Conservation (phyloP, 768 basidiomycete species). For the Suillus lakei region DNA sequence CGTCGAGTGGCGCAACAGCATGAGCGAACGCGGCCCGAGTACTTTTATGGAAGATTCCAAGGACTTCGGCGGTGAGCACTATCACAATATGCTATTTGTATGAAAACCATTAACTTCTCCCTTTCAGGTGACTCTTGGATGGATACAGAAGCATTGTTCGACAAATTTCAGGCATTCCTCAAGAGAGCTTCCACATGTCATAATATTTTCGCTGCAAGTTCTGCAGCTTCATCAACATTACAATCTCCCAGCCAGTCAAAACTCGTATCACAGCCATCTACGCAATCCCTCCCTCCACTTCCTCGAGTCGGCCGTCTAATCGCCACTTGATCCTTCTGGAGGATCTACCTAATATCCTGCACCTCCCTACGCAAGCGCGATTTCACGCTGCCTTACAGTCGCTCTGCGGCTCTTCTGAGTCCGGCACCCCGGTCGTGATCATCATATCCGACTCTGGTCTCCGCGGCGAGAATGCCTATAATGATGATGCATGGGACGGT, state of each 20-base stretch:
- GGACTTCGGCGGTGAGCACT: constrained; percentile 14
- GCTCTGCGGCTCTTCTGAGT: constrained; percentile 43
- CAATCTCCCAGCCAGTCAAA: background rate
- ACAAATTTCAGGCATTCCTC: constrained; percentile 80
- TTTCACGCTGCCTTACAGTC: constrained; percentile 75
- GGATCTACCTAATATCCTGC: constrained; percentile 90
- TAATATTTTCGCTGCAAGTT: constrained; percentile 46
- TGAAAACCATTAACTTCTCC: background rate
- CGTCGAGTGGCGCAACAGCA: constrained; percentile 82
- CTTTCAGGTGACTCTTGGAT: constrained; percentile 18
- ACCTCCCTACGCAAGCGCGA: constrained; percentile 63
- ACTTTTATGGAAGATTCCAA: constrained; percentile 23
- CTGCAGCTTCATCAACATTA: background rate
- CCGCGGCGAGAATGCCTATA: constrained; percentile 60
- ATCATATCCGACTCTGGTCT: constrained; percentile 84
- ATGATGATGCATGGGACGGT: constrained; percentile 54
- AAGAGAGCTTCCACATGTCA: constrained; percentile 66
- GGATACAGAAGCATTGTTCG: constrained; percentile 42
- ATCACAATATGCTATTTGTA: background rate
- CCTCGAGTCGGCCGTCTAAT: constrained; percentile 24
- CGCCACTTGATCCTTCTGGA: constrained; percentile 80
- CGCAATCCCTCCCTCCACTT: constrained; percentile 15
- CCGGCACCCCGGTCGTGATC: constrained; percentile 70
- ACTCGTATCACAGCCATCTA: constrained; percentile 13
- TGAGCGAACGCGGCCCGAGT: constrained; percentile 51